A percentile compares a stretch with the other conserved stretches of the same genome.
These are phyloP conservation scores for Phytophthora meadii DNA, from an alignment of 352 stramenopile species.

Conservation along the genomic window DNA sequence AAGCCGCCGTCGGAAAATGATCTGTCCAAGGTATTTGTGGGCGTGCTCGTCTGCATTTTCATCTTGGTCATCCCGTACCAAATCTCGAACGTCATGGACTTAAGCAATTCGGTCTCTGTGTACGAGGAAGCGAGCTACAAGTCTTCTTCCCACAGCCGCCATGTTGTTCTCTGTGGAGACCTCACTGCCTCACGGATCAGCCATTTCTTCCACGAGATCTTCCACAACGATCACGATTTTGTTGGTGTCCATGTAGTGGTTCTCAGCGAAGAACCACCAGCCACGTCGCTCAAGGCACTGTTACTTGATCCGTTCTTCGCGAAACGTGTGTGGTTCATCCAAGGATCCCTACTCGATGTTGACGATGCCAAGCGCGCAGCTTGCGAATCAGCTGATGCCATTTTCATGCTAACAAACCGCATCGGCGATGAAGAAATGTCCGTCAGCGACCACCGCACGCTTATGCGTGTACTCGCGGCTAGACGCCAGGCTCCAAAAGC, in stretches of 20 bases:
- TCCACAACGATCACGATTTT: conserved; percentile 89
- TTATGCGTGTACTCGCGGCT: conserved; percentile 83
- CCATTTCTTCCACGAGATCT: conserved; percentile 89
- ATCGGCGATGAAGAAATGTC: conserved; percentile 74
- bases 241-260: conserved; percentile 83
- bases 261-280: conserved; percentile 77
- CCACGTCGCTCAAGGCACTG: conserved; percentile 74
- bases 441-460: conserved; percentile 76
- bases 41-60: conserved; percentile 82
- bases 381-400: conserved; percentile 66
- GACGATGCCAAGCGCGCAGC: conserved; percentile 80
- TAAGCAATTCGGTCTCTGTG: conserved; percentile 74
- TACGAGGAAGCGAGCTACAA: conserved; percentile 84
- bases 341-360: conserved; percentile 81
- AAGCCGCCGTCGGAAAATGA: conserved; percentile 82
- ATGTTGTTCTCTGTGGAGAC: conserved; percentile 87
- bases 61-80: conserved; percentile 90
- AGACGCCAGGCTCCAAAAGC: conserved; percentile 65
- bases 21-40: conserved; percentile 85
- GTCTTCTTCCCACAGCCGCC: conserved; percentile 58
- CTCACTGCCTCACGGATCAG: conserved; percentile 83
- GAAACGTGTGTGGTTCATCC: conserved; percentile 84
- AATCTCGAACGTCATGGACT: conserved; percentile 82
- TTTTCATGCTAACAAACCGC: conserved; percentile 80
- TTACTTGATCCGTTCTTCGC: conserved; percentile 87